Conservation (phyloP, 768 basidiomycete species). For the Xerocomellus chrysenteron region DNA sequence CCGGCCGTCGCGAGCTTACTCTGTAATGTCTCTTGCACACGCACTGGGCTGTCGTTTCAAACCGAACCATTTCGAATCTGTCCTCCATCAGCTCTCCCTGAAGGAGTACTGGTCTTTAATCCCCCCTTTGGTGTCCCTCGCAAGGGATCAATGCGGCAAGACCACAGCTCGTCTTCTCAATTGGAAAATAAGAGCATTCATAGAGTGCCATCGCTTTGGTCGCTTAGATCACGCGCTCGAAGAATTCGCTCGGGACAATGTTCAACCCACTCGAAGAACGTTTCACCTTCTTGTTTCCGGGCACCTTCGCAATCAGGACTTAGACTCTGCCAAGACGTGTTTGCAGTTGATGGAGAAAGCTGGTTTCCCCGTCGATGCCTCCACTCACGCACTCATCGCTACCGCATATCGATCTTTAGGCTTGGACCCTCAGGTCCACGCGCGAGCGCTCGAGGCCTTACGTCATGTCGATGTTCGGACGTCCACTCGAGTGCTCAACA, state of each 20-base stretch:
- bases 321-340: constrained; percentile 51
- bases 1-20: constrained; percentile 42
- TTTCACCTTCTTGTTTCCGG: constrained; percentile 69
- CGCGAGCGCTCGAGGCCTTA: constrained; percentile 49
- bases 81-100: constrained; percentile 49
- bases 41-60: constrained; percentile 49
- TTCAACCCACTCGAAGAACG: constrained; percentile 58
- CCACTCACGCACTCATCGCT: constrained; percentile 61
- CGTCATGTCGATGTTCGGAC: constrained; percentile 37
- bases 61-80: constrained; percentile 57
- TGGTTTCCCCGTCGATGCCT: constrained; percentile 51
- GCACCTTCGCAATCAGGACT: constrained; percentile 65
- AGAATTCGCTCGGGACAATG: constrained; percentile 46
- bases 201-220: constrained; percentile 52
- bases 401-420: constrained; percentile 61
- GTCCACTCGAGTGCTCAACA: constrained; percentile 64
- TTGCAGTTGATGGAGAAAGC: constrained; percentile 58
- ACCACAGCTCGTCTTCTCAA: constrained; percentile 61
- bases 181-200: constrained; percentile 63
- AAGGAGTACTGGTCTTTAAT: constrained; percentile 51
- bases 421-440: constrained; percentile 52
- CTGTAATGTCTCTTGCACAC: constrained; percentile 48
- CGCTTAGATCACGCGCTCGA: constrained; percentile 45
- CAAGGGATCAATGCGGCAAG: constrained; percentile 46
- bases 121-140: constrained; percentile 47